Base-by-base conservation (phyloP, 2,329 filamentous ascomycete genomes). In the Xylariales sp. region DNA sequence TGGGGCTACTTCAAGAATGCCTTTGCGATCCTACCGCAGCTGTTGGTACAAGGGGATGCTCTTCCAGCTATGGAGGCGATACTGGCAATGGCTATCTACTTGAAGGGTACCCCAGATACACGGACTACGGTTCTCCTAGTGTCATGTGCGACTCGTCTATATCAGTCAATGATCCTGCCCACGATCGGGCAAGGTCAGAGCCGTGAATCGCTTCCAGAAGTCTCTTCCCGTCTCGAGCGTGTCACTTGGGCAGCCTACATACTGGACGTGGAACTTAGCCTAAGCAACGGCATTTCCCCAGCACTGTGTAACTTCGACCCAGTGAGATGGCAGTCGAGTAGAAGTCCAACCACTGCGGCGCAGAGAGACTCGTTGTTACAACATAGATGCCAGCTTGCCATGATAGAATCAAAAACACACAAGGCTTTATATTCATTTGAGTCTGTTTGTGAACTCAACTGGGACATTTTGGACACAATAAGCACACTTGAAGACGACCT, bases 1-100 rank as follows among this genome's bases (percentile, higher is more conserved):
- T 35, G 33, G 33, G 33, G 21, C 8, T 35, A 35, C 11, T 35
- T 35, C 21, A 35, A 35, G 21, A 25, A n/a, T 4, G 33, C 33
- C 3, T 35, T 35, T 35, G 33, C 13, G 10, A 7, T 25, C 8
- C 11, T 35, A 8, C 33, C 33, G n/a, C 16, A 35, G 20, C 33
- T 35, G 21, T 25, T 35, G 33, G 33, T 16, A 5, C 14, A 21
- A 10, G 20, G 20, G 5, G 19, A 15, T 13, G 19, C 15, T 4
- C 14, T 35, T 11, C 21, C 7, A 10, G 21, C 33, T 13, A 17
- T 35, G 7, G 33, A 35, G 19, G 33, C 33, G 3, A 27, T 35
- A 5, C 12, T 15, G 5, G 14, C 21, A 12, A 35, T 35, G 33
- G 20, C 33, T 10, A 35, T 35, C 21, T 35, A 25, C 20, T 12